Evolutionary conservation across 148 eudicot genomes (phyloP), one percentile per base, ranked within the genome.

Genomic region (Fagopyrum tataricum): DNA sequence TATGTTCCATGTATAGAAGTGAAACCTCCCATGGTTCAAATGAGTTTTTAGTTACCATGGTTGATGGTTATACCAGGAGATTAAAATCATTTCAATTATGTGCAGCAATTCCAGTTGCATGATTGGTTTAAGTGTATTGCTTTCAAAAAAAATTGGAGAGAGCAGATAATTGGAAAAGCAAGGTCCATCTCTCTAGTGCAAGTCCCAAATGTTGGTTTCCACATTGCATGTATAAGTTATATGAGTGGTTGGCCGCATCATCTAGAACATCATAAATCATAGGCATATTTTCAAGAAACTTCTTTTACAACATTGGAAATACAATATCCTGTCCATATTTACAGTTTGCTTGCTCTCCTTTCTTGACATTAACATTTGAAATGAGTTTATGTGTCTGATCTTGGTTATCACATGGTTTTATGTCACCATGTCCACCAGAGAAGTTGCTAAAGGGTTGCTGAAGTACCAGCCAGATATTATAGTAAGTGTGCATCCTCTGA

Each of bases 381-480:
- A 11, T 41, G 20, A 55, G 7, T 73, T 40, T 24, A 39, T 17
- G 40, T 13, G 49, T 20, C 53, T 20, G 40, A 71, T 46, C 71
- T 42, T 59, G 26, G 44, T 53, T 37, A 20, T 26, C 73, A 59
- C 71, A 5, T 14, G 21, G 21, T 18, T 41, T 59, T 48, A 15
- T 24, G 74, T 37, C 62, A 44, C 15, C 79, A 15, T 39, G 70
- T 73, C 74, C 66, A 48, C 31, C 86, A 95, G 99, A 79, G 94
- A 95, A 89, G 96, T 91, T 80, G 90, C 90, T 37, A 90, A 85
- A 81, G 99, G 97, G 68, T 83, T 95, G 86, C 90, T 95, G 96
- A 88, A 95, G 77, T 95, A 95, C 87, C 80, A 84, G 82, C 97
- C 99, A 74, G 97, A 91, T 83, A 88, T 95, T n/a, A 95, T 95